These are phyloP conservation scores for Myxozyma monticola DNA, from an alignment of 805 yeast genomes.

Conservation along the genomic window DNA sequence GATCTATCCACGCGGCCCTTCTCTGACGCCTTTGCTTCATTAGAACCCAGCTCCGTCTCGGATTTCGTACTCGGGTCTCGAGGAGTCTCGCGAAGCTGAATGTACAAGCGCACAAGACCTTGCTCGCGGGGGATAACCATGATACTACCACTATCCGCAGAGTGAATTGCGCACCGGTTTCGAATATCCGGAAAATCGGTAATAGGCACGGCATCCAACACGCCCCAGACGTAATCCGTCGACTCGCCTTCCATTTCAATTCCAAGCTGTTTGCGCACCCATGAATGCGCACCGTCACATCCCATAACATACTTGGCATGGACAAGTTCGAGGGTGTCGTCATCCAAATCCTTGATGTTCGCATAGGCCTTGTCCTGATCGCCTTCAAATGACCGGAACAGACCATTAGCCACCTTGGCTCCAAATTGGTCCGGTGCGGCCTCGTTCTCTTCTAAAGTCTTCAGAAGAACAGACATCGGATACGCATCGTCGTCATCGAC, in stretches of 20 bases:
- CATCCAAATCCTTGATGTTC: slow-evolving; percentile 29
- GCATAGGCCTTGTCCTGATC: slow-evolving; percentile 23
- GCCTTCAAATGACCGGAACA: slow-evolving; percentile 36
- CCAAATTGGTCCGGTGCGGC: slow-evolving; percentile 29
- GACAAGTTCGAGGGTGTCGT: slow-evolving; percentile 32
- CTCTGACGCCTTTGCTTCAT: slow-evolving; percentile 14
- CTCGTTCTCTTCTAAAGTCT: slow-evolving; percentile 26
- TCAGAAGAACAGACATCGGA: slow-evolving; percentile 36
- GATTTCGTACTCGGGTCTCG: slow-evolving; percentile 12
- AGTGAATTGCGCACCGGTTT: slow-evolving; percentile 40
- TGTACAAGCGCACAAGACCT: slow-evolving; percentile 39
- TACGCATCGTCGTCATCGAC: slow-evolving; percentile 27
- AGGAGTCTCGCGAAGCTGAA: slow-evolving; percentile 33
- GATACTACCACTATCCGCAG: slow-evolving; percentile 38
- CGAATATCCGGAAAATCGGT: slow-evolving; percentile 43
- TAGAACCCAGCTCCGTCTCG: slow-evolving; percentile 5
- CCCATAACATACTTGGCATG: slow-evolving; percentile 41
- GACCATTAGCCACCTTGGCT: slow-evolving; percentile 35
- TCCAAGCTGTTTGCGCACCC: slow-evolving; percentile 40
- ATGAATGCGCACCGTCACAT: slow-evolving; percentile 41
- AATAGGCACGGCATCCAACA: slow-evolving; percentile 41
- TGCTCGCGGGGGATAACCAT: slow-evolving; percentile 43
- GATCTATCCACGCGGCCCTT: slow-evolving; percentile 37
- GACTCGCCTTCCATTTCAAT: slow-evolving; percentile 41
- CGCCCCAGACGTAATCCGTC: slow-evolving; percentile 43